Percentiles rank a stretch among this genome's conserved stretches.
Evolutionary conservation across 192 early-diverging fungal species (phyloP).

Genomic region (Mortierella hygrophila): DNA sequence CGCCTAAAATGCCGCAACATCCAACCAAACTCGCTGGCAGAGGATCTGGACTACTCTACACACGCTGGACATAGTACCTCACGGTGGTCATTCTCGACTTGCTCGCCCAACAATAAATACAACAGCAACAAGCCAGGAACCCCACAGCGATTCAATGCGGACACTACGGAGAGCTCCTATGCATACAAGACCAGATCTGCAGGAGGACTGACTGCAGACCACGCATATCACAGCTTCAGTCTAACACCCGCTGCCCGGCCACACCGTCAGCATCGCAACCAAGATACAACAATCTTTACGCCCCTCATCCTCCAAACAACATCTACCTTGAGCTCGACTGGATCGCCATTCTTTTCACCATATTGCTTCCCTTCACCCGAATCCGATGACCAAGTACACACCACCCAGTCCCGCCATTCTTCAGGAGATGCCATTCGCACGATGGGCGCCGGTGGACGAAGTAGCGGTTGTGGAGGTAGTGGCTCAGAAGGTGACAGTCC

Average conservation of each 20-base stretch:
- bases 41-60: background rate
- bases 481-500: slow-evolving; percentile 7
- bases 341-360: slow-evolving; percentile 14
- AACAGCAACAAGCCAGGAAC: background rate
- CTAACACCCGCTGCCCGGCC: background rate
- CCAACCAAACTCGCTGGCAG: background rate
- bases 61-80: background rate
- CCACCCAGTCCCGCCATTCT: background rate
- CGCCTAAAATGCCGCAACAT: slow-evolving; percentile 26
- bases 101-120: background rate
- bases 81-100: background rate
- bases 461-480: slow-evolving; percentile 3
- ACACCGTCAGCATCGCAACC: background rate
- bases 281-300: background rate
- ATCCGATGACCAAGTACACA: background rate
- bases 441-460: background rate
- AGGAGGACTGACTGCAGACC: slow-evolving; percentile 3
- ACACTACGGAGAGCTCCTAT: background rate
- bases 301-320: background rate
- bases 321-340: background rate
- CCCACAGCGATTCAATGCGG: background rate
- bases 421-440: background rate
- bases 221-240: background rate
- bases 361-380: background rate
- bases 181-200: background rate